Evolutionary conservation across 768 basidiomycete species (phyloP).

Genomic region (Cyathus striatus): DNA sequence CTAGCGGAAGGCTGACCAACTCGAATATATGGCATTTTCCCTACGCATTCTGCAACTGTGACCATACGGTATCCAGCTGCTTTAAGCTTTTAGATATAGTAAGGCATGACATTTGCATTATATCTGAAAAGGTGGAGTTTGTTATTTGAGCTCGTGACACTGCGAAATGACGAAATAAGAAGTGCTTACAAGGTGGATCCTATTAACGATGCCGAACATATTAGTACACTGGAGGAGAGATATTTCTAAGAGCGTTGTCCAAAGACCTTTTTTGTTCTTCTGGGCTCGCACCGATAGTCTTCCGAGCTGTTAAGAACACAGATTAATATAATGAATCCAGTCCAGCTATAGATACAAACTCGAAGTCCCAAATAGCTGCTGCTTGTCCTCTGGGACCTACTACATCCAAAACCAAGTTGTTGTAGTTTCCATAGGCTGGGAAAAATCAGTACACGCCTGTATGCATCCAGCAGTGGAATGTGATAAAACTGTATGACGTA

Average conservation of each 20-base stretch:
- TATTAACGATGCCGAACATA: neutral
- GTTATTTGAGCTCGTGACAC: neutral
- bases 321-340: neutral
- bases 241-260: slow-evolving; percentile 6
- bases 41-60: slow-evolving; percentile 25
- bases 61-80: slow-evolving; percentile 24
- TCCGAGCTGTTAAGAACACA: slow-evolving; percentile 16
- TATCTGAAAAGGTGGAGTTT: too few species aligned
- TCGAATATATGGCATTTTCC: slow-evolving; percentile 18
- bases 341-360: neutral
- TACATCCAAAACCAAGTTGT: neutral
- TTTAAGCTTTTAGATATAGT: slow-evolving; percentile 19
- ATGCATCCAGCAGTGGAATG: neutral
- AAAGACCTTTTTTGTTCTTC: slow-evolving; percentile 16
- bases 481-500: slow-evolving; percentile 5
- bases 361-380: neutral
- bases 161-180: neutral
- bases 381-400: neutral
- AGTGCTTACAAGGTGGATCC: neutral
- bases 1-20: slow-evolving; percentile 13
- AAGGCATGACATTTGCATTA: slow-evolving; percentile 21
- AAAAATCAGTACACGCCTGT: neutral
- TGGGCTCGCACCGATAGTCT: slow-evolving; percentile 18
- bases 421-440: neutral
- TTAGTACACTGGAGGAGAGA: too few species aligned